Evolutionary conservation across 2,329 filamentous ascomycete genomes (phyloP).

Genomic region (Huntiella abstrusa): DNA sequence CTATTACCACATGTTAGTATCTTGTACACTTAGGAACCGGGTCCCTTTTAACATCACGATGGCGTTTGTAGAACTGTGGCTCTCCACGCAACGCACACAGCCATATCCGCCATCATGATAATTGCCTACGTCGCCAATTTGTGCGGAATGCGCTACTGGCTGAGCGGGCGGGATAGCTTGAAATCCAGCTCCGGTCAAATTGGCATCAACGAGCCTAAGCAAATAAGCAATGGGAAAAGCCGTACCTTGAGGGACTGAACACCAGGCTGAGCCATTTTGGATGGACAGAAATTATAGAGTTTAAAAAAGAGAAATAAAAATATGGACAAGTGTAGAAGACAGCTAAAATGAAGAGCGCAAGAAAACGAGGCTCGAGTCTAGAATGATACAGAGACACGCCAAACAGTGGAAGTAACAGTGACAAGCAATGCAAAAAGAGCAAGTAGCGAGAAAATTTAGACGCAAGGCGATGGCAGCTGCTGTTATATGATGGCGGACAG

Average conservation of each 20-base stretch:
- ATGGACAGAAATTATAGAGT: conserved; percentile 10
- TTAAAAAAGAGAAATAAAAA: neutral
- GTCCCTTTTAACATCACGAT: too few species aligned
- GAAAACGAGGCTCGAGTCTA: neutral
- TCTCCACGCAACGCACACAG: too few species aligned
- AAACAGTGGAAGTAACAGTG: neutral
- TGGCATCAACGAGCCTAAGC: too few species aligned
- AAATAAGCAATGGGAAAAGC: neutral
- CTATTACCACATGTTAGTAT: conserved; percentile 31
- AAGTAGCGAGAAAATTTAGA: neutral
- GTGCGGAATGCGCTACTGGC: too few species aligned
- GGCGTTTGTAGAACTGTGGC: too few species aligned
- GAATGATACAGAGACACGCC: too few species aligned
- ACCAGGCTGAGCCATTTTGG: conserved; percentile 61
- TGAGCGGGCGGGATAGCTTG: too few species aligned
- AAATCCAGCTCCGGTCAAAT: too few species aligned
- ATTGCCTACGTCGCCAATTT: too few species aligned
- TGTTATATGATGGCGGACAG: neutral
- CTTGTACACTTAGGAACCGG: neutral
- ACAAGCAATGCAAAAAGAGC: neutral
- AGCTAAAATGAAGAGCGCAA: neutral
- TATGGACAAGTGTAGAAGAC: neutral
- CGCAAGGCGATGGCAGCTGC: too few species aligned
- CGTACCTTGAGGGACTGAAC: conserved; percentile 83
- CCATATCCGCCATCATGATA: too few species aligned